Base-by-base conservation (phyloP, 2,329 filamentous ascomycete genomes). In the Stagonosporopsis vannaccii region DNA sequence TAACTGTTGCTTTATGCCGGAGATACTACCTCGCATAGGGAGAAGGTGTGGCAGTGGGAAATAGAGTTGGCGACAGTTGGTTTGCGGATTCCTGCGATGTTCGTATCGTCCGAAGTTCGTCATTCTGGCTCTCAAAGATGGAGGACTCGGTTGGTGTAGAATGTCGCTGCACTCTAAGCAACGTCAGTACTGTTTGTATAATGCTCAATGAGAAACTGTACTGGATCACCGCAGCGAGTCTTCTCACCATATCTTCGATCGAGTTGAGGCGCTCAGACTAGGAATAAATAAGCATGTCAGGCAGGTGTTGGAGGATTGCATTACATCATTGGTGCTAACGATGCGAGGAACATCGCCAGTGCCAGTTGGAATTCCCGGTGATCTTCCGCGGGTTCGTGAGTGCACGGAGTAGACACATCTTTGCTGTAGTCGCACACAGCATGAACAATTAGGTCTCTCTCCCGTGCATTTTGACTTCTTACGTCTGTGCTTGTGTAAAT, bases 381-480 rank as follows among this genome's bases (percentile, higher is more conserved):
- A 22, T n/a, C 47, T 40, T 32, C 35, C 37, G 51, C 51, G 43
- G 33, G 33, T 33, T 33, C 42, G 52, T 40, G 30, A n/a, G 6
- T 46, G 45, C 13, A 4, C n/a, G 9, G 26, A 41, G 47, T 56
- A 56, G 17, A 56, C 36, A 47, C 53, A 56, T 51, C 19, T 45
- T 33, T 56, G 53, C 42, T 28, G 53, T 45, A 56, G 22, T 30
- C 53, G 47, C 53, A 47, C 47, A 47, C 53, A 56, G 30, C 40
- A 56, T 7, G 53, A 56, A 43, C 53, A 56, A 13, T 51, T 26
- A 13, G 53, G 53, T 42, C 25, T 46, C 30, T 56, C 53, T 40
- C 46, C 46, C 9, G 53, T 28, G 28, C 53, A 56, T 45, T 46
- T 51, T 22, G 53, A 56, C 28, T 56, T 56, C 36, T 56, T 56